Base-by-base conservation (phyloP, 441 rosid species). In the Gossypium davidsonii region DNA sequence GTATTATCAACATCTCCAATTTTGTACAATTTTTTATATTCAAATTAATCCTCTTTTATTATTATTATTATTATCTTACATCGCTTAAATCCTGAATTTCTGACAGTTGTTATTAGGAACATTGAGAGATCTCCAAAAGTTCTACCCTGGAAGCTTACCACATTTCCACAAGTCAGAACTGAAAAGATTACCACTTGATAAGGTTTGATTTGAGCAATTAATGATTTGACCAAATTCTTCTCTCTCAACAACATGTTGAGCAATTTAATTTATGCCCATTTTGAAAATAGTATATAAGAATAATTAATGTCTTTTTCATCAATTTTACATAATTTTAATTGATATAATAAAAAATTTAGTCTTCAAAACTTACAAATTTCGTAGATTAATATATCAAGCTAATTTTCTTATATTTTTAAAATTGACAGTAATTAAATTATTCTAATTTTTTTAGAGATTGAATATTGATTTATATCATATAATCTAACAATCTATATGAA, bases 111-210 rank as follows among this genome's bases (percentile, higher is more conserved):
- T 92, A 76, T 48, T 82, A 51, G 73, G 77, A 80, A 89, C 98
- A 25, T 82, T 89, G 87, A 88, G 76, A 77, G 97, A 94, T 77
- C 93, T 94, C 1, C 83, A 85, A 64, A 83, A 81, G 37, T 65
- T 84, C 46, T 89, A 83, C 78, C 97, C 98, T 15, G 93, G 86
- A 70, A 87, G 84, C 74, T 75, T 88, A 52, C 73, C 87, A 72
- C n/a, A 23, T 4, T 82, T 71, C 61, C 78, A 79, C 15, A 15
- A 75, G 11, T 80, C 83, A 4, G 86, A 87, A 46, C 62, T 88
- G 55, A 86, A 83, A 75, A 84, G 80, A 4, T 81, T 82, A 55
- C 62, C 83, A 31, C 74, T 81, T 1, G 80, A 89, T 61, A 82
- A 92, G 90, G 97, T 90, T 25, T 53, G 34, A 3, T 25, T 26